Percentiles rank a stretch among this genome's conserved stretches.
These are phyloP conservation scores for Zoysia pacifica DNA, from an alignment of 176 grass and related monocot genomes.

Conservation along the genomic window DNA sequence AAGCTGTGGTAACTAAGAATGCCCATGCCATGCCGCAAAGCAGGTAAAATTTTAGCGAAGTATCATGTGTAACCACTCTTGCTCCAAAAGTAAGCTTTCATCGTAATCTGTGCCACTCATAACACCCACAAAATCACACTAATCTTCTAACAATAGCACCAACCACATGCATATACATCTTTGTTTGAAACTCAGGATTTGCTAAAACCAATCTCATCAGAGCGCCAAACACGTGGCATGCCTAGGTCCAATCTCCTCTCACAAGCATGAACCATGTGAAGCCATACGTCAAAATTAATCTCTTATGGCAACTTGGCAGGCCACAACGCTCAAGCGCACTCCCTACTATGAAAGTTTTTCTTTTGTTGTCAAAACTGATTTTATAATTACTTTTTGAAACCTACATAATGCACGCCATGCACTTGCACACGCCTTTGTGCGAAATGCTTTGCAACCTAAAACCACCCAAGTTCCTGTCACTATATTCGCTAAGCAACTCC, in stretches of 20 bases:
- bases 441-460: conserved; percentile 1
- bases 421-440: not conserved
- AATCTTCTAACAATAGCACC: not conserved
- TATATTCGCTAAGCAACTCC: not conserved
- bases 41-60: not conserved
- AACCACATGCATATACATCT: not conserved
- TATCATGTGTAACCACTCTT: not conserved
- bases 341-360: not conserved
- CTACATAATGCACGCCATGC: not conserved
- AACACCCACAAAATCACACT: not conserved
- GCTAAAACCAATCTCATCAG: not conserved
- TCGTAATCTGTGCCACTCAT: not conserved
- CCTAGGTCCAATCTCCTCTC: not conserved
- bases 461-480: not conserved
- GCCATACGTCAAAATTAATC: not conserved
- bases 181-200: not conserved
- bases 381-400: not conserved
- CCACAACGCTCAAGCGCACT: not conserved
- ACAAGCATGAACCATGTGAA: not conserved
- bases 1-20: not conserved
- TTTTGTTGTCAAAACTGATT: not conserved
- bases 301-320: not conserved
- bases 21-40: not conserved
- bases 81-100: not conserved
- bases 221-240: not conserved